A percentile compares a stretch with the other conserved stretches of the same genome.
Conservation (phyloP, 2,329 filamentous ascomycete genomes). For the Cladophialophora bantiana region DNA sequence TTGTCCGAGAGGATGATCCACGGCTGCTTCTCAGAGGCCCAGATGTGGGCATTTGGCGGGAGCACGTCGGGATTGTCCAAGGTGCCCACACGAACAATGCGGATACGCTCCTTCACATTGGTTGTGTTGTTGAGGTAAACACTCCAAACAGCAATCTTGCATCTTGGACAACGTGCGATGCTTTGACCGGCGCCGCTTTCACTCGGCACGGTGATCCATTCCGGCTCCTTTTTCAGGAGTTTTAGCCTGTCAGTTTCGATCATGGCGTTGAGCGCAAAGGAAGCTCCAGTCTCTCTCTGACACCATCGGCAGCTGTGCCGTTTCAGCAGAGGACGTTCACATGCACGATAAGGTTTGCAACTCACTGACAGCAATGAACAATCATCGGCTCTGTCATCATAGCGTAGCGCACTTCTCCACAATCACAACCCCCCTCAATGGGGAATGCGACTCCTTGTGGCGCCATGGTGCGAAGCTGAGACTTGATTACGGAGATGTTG, state of each 20-base stretch:
- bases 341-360: slow-evolving; percentile 10
- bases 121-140: slow-evolving; percentile 49
- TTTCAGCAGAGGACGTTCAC: slow-evolving; percentile 19
- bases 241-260: slow-evolving; percentile 43
- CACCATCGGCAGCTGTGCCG: slow-evolving; percentile 35
- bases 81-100: slow-evolving; percentile 55
- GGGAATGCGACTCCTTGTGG: slow-evolving; percentile 26
- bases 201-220: slow-evolving; percentile 48
- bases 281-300: slow-evolving; percentile 34
- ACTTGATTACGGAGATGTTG: background rate
- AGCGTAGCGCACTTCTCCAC: slow-evolving; percentile 30
- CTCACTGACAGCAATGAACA: slow-evolving; percentile 38
- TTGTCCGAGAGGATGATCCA: slow-evolving; percentile 50
- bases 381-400: slow-evolving; percentile 33
- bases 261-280: slow-evolving; percentile 36
- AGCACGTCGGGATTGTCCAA: slow-evolving; percentile 51
- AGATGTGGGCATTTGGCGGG: slow-evolving; percentile 58
- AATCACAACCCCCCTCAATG: slow-evolving; percentile 34
- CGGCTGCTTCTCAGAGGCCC: slow-evolving; percentile 47
- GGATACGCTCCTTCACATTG: slow-evolving; percentile 35
- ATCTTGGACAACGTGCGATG: slow-evolving; percentile 54
- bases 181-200: slow-evolving; percentile 52
- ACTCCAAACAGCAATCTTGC: slow-evolving; percentile 52
- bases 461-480: slow-evolving; percentile 23
- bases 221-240: slow-evolving; percentile 42